phyloP scores from a whole-genome alignment of 2,329 filamentous ascomycete genomes.

The Chaetomium olivaceum region DNA sequence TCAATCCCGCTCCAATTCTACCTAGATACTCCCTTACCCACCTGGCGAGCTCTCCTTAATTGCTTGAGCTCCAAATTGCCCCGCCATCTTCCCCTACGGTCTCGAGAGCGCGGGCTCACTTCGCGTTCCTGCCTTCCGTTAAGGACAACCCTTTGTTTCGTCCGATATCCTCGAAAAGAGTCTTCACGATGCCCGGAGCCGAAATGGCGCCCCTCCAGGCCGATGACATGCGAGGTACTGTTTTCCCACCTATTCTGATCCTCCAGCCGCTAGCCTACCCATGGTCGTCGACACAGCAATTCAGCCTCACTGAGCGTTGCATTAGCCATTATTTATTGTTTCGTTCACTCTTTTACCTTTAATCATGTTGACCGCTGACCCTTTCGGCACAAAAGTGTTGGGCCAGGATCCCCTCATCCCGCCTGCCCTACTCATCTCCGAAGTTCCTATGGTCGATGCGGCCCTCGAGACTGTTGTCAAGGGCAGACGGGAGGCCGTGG shows the following conservation, averaged over 20 bases:
- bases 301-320: not conserved
- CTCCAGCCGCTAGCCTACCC: not conserved
- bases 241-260: not conserved
- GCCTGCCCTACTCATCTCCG: slow-evolving; percentile 80
- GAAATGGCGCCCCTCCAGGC: slow-evolving; percentile 45
- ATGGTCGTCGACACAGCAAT: not conserved
- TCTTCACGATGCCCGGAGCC: slow-evolving; percentile 43
- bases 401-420: slow-evolving; percentile 93
- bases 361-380: slow-evolving; percentile 23
- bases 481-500: slow-evolving; percentile 67
- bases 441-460: slow-evolving; percentile 70
- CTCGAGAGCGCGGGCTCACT: not conserved
- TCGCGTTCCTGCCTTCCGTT: not conserved
- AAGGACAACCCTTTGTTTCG: not conserved
- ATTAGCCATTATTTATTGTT: not conserved
- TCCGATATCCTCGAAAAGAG: slow-evolving; percentile 8
- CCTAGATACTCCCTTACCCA: not conserved
- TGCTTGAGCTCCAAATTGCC: not conserved
- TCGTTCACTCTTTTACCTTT: not conserved
- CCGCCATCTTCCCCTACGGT: not conserved
- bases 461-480: slow-evolving; percentile 69
- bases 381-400: slow-evolving; percentile 61
- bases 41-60: slow-evolving; percentile 1
- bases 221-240: slow-evolving; percentile 46
- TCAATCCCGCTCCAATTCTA: not conserved